Base-by-base conservation (phyloP, 2,329 filamentous ascomycete genomes). In the Beauveria sp. region DNA sequence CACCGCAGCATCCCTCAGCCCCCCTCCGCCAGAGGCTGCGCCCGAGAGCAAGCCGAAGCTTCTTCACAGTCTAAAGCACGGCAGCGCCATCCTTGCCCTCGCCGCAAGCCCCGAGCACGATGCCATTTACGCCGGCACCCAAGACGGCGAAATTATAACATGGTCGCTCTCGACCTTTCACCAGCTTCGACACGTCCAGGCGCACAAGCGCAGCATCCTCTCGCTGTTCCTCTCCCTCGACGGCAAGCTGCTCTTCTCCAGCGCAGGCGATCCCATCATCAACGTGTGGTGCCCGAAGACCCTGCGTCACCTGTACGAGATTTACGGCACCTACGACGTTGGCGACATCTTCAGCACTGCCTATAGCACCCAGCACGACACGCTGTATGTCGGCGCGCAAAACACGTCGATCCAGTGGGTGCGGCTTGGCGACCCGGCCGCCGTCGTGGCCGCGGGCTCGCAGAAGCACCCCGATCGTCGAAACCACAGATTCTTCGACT, bases 401-500 rank as follows among this genome's bases (percentile, higher is more conserved):
- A 97, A 98, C 70, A 95, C 92, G 8, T 91, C 89, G 45, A 95
- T 97, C 58, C 93, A 96, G 80, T 99, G 95, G 95, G 89, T 91
- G 67, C 83, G 87, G 65, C 77, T 96, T 60, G 84, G 84, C 67
- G 84, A 90, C 65, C 82, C 85, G 26, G 78, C 81, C 34, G 75
- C 81, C 24, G 78, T 81, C 66, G 88, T 83, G 20, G 76, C 79
- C 4, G 85, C 83, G 57, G 85, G 85, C 63, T 86, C 85, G 9
- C 80, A 84, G 10, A 84, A 84, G 47, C 91, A 93, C 66, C 90
- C 90, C 0, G 88, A 89, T 40, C 83, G 87, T 63, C 83, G 91
- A 45, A 89, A 89, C 64, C 91, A 96, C 72, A 84, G 89, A 26
- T 98, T 98, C 77, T 98, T 97, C 71, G 93, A 98, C 74, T 96